phyloP scores from a whole-genome alignment of 371 early-diverging fungal species.

The Batkoa obscura region DNA sequence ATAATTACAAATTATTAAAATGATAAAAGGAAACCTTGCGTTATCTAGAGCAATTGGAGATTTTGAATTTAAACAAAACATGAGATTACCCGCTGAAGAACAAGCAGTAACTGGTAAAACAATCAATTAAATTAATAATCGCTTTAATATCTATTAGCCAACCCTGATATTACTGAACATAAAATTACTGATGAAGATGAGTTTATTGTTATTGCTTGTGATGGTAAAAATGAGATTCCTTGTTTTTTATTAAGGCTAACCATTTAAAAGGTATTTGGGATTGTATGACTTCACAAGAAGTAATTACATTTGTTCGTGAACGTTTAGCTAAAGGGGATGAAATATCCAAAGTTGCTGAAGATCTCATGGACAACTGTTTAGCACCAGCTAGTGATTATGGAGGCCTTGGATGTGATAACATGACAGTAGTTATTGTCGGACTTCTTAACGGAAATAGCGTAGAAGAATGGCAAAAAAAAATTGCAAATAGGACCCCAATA shows the following conservation, averaged over 20 bases:
- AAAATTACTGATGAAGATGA: conserved; percentile 52
- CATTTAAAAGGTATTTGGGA: conserved; percentile 76
- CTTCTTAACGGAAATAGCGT: conserved; percentile 50
- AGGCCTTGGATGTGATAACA: conserved; percentile 95
- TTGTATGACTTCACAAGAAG: conserved; percentile 79
- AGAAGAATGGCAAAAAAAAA: conserved; percentile 41
- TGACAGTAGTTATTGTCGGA: conserved; percentile 87
- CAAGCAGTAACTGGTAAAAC: conserved; percentile 66
- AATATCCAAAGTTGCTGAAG: conserved; percentile 58
- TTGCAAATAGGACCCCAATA: conserved; percentile 4
- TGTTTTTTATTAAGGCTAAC: background rate
- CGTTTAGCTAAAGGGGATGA: conserved; percentile 27
- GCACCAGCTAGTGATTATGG: conserved; percentile 59
- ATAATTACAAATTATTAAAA: conserved; percentile 17
- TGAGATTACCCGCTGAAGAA: conserved; percentile 48
- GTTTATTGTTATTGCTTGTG: conserved; percentile 89
- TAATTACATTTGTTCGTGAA: conserved; percentile 53
- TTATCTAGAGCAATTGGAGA: conserved; percentile 92
- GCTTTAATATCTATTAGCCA: conserved; percentile 19
- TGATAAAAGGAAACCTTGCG: conserved; percentile 59
- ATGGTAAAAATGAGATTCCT: conserved; percentile 33
- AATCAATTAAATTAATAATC: conserved; percentile 3
- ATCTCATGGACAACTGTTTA: conserved; percentile 76
- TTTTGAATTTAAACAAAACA: conserved; percentile 79
- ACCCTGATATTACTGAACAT: conserved; percentile 61